These are phyloP conservation scores for Discostella stelligera DNA, from an alignment of 352 stramenopile genomes.

Conservation along the genomic window DNA sequence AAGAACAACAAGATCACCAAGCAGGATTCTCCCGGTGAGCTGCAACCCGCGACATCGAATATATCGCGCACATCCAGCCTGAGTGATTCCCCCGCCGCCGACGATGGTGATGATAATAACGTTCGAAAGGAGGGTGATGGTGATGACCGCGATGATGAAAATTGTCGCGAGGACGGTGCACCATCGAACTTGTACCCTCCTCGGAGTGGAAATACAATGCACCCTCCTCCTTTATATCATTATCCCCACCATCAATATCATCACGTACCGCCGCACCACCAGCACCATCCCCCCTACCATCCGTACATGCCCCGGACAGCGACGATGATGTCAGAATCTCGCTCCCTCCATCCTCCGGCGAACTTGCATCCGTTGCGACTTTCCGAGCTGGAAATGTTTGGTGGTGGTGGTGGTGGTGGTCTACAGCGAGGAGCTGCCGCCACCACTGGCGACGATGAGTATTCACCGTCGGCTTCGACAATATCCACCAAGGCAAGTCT, in stretches of 20 bases:
- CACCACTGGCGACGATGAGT: slow-evolving; percentile 16
- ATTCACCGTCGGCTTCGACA: slow-evolving; percentile 37
- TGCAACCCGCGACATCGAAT: background rate
- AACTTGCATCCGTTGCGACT: slow-evolving; percentile 7
- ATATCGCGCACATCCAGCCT: slow-evolving; percentile 20
- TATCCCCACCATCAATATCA: background rate
- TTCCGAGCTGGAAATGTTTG: background rate
- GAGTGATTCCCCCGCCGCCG: slow-evolving; percentile 34
- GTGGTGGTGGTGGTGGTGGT: background rate
- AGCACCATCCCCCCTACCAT: slow-evolving; percentile 4
- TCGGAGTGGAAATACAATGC: background rate
- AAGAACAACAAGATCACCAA: background rate
- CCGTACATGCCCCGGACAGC: background rate
- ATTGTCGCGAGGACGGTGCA: background rate
- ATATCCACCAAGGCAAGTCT: slow-evolving; percentile 41
- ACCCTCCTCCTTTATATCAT: background rate
- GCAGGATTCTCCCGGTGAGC: slow-evolving; percentile 3
- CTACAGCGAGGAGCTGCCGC: background rate
- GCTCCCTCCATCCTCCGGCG: background rate
- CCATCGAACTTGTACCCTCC: background rate
- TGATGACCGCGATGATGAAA: background rate
- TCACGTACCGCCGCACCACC: slow-evolving; percentile 6
- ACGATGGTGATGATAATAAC: background rate
- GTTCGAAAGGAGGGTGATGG: background rate
- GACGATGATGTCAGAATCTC: background rate